Evolutionary conservation across 192 early-diverging fungal species (phyloP).

Genomic region (Spinellus fusiger): DNA sequence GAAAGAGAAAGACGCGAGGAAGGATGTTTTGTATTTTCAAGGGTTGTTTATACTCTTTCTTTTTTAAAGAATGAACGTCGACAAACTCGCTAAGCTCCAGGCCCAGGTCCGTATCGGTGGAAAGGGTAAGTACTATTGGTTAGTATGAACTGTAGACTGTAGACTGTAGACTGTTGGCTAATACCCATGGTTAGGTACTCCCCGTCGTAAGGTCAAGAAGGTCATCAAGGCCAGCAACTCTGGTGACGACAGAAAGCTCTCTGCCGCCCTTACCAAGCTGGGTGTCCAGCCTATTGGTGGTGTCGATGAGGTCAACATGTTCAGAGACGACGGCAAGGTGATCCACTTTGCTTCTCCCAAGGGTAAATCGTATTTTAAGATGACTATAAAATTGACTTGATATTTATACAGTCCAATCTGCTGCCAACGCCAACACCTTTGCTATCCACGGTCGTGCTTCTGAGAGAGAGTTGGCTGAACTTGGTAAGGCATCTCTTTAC

Average conservation of each 20-base stretch:
- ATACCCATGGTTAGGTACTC: conserved; percentile 83
- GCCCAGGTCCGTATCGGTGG: conserved; percentile 82
- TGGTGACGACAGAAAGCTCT: conserved; percentile 94
- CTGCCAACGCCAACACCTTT: conserved; percentile 88
- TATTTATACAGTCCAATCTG: conserved; percentile 81
- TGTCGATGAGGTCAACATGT: conserved; percentile 99
- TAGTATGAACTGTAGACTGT: not conserved
- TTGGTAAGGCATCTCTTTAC: conserved; percentile 32
- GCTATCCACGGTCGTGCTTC: conserved; percentile 82
- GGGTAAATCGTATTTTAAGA: too few relatives aligned
- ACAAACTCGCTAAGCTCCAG: conserved; percentile 95
- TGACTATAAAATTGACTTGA: too few relatives aligned
- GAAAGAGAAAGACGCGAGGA: too few relatives aligned
- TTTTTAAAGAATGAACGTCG: conserved; percentile 69
- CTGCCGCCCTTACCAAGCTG: conserved; percentile 86
- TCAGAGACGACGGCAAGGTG: conserved; percentile 88
- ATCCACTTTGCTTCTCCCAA: conserved; percentile 87
- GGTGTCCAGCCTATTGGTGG: conserved; percentile 76
- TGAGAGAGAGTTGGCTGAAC: conserved; percentile 82
- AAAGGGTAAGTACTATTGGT: conserved; percentile 33
- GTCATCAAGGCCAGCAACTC: conserved; percentile 41
- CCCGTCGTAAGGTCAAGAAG: conserved; percentile 91
- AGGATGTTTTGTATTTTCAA: too few relatives aligned
- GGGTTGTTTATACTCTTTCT: too few relatives aligned
- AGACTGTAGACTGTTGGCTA: not conserved